Evolutionary conservation across 2,329 filamentous ascomycete species (phyloP).

Genomic region (Cladosporium cucumerinum): DNA sequence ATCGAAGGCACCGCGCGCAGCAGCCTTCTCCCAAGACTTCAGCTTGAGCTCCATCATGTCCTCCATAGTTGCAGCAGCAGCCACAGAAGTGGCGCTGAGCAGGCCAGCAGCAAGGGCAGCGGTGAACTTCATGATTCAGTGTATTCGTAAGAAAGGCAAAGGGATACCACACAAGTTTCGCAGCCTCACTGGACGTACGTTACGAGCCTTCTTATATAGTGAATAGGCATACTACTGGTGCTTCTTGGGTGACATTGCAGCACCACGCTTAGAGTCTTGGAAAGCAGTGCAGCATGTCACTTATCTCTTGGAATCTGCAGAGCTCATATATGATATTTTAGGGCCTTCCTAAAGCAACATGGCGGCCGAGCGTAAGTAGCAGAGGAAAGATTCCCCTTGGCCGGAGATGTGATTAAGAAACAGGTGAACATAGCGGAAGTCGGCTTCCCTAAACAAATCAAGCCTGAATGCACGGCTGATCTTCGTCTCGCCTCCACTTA

Average conservation of each 20-base stretch:
- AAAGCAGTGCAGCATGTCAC: background rate
- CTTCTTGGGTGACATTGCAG: background rate
- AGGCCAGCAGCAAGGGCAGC: conserved; percentile 12
- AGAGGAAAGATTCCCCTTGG: background rate
- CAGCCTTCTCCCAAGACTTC: conserved; percentile 10
- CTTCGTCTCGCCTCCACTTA: background rate
- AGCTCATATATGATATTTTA: background rate
- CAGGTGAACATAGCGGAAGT: background rate
- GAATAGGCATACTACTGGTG: background rate
- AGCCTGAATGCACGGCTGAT: background rate
- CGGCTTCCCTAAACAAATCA: background rate
- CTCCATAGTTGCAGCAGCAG: conserved; percentile 11
- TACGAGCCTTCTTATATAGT: background rate
- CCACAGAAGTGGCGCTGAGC: conserved; percentile 14
- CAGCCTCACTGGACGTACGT: background rate
- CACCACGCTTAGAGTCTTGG: conserved; percentile 10
- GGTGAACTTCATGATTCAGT: conserved; percentile 11
- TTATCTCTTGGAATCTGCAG: conserved; percentile 11
- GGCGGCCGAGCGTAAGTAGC: background rate
- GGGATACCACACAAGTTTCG: background rate
- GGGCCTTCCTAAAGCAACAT: conserved; percentile 12
- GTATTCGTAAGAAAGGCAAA: no score
- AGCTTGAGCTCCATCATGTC: conserved; percentile 14
- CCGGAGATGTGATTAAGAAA: background rate
- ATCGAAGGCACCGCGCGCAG: conserved; percentile 10